Evolutionary conservation across 2,329 filamentous ascomycete genomes (phyloP), one percentile per base, ranked within the genome.

Genomic region (Aureobasidium leucospermi): DNA sequence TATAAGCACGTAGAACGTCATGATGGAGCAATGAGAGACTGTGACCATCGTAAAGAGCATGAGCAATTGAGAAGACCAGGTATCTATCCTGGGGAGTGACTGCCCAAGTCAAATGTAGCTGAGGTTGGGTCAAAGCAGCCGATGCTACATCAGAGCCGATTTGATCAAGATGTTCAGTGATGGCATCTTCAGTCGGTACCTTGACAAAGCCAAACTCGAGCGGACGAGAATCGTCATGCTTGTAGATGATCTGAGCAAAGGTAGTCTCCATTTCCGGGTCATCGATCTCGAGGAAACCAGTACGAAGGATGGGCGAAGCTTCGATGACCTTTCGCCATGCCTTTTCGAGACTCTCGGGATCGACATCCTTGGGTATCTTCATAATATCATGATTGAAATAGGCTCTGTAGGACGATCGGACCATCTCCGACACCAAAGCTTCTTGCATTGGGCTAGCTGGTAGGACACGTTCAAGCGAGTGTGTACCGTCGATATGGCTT

Each of bases 361-460:
- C 79, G 1, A 85, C 76, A 0, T 74, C 70, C 0, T 75, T 63
- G 0, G 73, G 68, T 1, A 96, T 64, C 63, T 85, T 80, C 23
- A 95, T 75, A 2, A 93, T 73, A 66, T 96, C 89, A 60, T 94
- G 86, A 63, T 95, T 96, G 76, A 90, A 95, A 69, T 97, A 97
- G 63, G 85, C 81, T 10, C 78, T 75, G 65, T 88, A 93, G 3
- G 83, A 78, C 0, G 90, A 94, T 15, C 83, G 78, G 0, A 90
- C 64, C 88, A 96, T 96, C 62, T 90, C 88, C 0, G 86, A 85
- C 2, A 95, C 75, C 85, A 96, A 90, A 1, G 87, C 86, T 70
- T 96, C 90, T 73, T 97, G 92, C 5, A 96, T 78, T 6, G 91
- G 86, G 0, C 92, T 96, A 0, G 87, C 81, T 0, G 91, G 91